Conservation (phyloP, 306 rosid species). For the Prunus dulcis region DNA sequence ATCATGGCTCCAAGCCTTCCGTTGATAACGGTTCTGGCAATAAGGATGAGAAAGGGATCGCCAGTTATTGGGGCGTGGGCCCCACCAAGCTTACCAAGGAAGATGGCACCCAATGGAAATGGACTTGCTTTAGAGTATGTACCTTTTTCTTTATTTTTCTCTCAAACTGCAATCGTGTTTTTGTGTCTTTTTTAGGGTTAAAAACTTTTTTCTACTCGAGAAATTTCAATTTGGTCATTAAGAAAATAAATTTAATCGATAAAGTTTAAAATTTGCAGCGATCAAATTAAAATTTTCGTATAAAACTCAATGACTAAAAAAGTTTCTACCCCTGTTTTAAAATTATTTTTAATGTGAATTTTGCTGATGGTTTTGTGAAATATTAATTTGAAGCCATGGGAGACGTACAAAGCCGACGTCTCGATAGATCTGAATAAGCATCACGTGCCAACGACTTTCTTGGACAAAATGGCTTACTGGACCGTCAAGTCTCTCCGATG, state of each 20-base stretch:
- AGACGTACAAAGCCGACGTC: slow-evolving; percentile 57
- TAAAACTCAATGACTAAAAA: no score
- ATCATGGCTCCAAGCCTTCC: background rate
- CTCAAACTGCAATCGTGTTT: no score
- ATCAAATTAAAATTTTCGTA: no score
- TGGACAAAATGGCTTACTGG: slow-evolving; percentile 76
- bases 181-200: no score
- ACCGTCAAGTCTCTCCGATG: slow-evolving; percentile 56
- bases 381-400: slow-evolving; percentile 57
- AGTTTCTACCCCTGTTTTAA: no score
- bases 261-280: no score
- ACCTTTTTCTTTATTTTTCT: no score
- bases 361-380: background rate
- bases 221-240: no score
- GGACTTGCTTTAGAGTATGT: slow-evolving; percentile 69
- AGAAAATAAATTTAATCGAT: no score
- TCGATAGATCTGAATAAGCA: slow-evolving; percentile 65
- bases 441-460: slow-evolving; percentile 48
- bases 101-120: slow-evolving; percentile 72
- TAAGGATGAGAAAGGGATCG: slow-evolving; percentile 24
- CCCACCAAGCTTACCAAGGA: slow-evolving; percentile 30
- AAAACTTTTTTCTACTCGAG: no score
- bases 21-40: slow-evolving; percentile 6
- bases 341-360: no score
- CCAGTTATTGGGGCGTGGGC: slow-evolving; percentile 67